Conservation (phyloP, 1,284 basidiomycete species). For the Coniferiporia sulphurascens region DNA sequence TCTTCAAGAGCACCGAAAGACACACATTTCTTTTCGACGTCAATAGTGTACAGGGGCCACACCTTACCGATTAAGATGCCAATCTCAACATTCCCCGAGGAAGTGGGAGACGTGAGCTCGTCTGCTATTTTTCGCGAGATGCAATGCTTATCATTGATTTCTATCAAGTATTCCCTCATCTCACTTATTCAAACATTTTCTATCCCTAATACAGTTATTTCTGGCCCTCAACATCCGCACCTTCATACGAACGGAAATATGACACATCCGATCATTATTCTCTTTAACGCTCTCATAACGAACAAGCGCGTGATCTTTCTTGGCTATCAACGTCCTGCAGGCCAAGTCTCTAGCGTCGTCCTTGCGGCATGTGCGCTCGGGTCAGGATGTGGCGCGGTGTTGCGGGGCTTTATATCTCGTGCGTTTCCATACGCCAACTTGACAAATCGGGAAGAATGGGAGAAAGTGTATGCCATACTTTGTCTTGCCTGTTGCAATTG, state of each 20-base stretch:
- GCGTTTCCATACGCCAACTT: constrained; percentile 94
- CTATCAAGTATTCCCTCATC: constrained; percentile 82
- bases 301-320: constrained; percentile 93
- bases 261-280: constrained; percentile 89
- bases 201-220: constrained; percentile 53
- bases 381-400: constrained; percentile 81
- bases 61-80: constrained; percentile 85
- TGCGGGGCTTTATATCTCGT: constrained; percentile 82
- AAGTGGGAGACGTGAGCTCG: constrained; percentile 86
- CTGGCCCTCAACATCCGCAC: constrained; percentile 83
- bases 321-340: constrained; percentile 81
- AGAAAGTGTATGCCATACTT: constrained; percentile 62
- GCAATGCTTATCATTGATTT: not conserved
- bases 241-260: constrained; percentile 87
- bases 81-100: constrained; percentile 81
- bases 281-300: constrained; percentile 93
- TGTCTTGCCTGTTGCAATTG: constrained; percentile 8
- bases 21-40: constrained; percentile 90
- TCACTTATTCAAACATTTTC: constrained; percentile 88
- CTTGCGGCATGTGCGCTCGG: constrained; percentile 90
- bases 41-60: constrained; percentile 74
- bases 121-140: not conserved
- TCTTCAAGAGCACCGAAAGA: constrained; percentile 62
- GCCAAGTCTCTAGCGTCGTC: constrained; percentile 85
- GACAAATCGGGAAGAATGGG: constrained; percentile 84